Percentiles rank a stretch among this genome's conserved stretches.
Conservation (phyloP, 2,329 filamentous ascomycete genomes). For the Aspergillus pseudotamarii region DNA sequence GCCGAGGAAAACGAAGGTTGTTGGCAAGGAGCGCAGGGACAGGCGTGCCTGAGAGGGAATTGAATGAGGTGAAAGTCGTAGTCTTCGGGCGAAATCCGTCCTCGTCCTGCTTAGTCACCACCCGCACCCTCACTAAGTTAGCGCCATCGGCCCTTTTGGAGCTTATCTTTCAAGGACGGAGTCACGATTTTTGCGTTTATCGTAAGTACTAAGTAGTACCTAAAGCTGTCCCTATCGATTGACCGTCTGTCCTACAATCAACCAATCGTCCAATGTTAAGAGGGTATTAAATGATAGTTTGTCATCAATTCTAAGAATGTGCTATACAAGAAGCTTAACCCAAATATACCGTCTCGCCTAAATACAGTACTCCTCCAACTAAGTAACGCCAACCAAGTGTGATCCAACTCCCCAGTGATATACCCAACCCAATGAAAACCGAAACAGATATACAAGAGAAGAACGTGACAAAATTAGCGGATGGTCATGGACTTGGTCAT, state of each 20-base stretch:
- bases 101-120: conserved; percentile 38
- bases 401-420: conserved; percentile 2
- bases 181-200: neutral
- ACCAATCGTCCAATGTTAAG: too few relatives aligned
- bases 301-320: conserved; percentile 2
- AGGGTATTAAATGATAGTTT: conserved; percentile 1
- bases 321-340: conserved; percentile 4
- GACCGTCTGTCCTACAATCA: too few relatives aligned
- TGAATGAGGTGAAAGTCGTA: conserved; percentile 40
- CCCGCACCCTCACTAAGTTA: conserved; percentile 11
- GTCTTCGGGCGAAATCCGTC: conserved; percentile 41
- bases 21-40: conserved; percentile 9
- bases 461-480: conserved; percentile 54
- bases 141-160: conserved; percentile 1
- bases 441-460: conserved; percentile 9
- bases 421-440: conserved; percentile 9
- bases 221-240: too few relatives aligned
- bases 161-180: neutral
- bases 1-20: neutral
- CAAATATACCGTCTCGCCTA: conserved; percentile 2
- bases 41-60: conserved; percentile 28
- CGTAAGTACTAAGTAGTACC: neutral
- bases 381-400: neutral
- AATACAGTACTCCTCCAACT: neutral
- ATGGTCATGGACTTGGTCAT: conserved; percentile 96